These are phyloP conservation scores for Diddensiella caesifluorescens DNA, from an alignment of 805 yeast species.

Conservation along the genomic window DNA sequence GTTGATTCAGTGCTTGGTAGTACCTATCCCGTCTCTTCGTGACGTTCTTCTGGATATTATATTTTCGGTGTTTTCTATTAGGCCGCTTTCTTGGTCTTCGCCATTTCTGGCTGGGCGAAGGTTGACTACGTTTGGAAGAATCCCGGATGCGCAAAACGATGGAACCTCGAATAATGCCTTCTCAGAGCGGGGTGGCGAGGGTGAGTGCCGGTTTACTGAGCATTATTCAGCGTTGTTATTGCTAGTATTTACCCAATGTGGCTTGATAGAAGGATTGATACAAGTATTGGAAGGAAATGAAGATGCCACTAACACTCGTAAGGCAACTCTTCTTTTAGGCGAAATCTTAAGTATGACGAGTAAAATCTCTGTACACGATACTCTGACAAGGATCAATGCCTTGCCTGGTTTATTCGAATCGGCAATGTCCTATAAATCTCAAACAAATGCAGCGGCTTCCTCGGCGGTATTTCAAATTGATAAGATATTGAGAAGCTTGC, in stretches of 20 bases:
- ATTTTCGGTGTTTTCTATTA: conserved; percentile 59
- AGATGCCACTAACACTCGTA: conserved; percentile 45
- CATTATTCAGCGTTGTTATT: conserved; percentile 66
- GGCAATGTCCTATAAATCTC: conserved; percentile 21
- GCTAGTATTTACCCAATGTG: conserved; percentile 49
- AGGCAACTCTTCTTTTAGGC: conserved; percentile 59
- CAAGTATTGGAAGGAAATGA: conserved; percentile 38
- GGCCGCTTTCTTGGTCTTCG: conserved; percentile 49
- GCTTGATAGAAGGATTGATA: conserved; percentile 46
- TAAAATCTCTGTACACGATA: conserved; percentile 48
- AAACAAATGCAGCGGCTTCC: conserved; percentile 27
- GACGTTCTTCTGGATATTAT: conserved; percentile 66
- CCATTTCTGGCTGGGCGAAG: conserved; percentile 31
- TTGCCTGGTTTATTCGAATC: conserved; percentile 26
- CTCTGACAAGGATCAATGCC: conserved; percentile 27
- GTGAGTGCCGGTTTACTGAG: conserved; percentile 32
- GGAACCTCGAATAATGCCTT: conserved; percentile 27
- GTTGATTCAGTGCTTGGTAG: conserved; percentile 56
- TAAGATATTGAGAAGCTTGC: conserved; percentile 24
- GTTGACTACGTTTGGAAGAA: conserved; percentile 20
- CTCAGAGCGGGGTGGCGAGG: conserved; percentile 4
- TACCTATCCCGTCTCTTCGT: conserved; percentile 48
- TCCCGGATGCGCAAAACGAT: conserved; percentile 39
- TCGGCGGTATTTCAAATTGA: conserved; percentile 46
- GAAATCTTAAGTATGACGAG: conserved; percentile 55